Conservation (phyloP, 176 grass and related monocot species). For the Tillandsia leiboldiana region DNA sequence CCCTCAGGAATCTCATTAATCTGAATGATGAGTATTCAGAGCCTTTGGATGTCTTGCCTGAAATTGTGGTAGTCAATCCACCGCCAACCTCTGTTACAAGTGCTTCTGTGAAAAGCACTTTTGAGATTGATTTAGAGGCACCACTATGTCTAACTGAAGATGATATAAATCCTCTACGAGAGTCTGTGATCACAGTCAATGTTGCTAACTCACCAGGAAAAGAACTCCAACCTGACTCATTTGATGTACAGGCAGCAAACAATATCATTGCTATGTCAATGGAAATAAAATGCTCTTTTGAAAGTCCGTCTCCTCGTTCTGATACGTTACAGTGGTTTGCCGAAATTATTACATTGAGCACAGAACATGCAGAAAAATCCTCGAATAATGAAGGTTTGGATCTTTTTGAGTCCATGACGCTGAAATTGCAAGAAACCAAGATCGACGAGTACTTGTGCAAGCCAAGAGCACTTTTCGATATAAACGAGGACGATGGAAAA, state of each 20-base stretch:
- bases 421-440: constrained; percentile 75
- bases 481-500: constrained; percentile 31
- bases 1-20: constrained; percentile 38
- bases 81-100: constrained; percentile 13
- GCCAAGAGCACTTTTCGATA: constrained; percentile 17
- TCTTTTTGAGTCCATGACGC: constrained; percentile 66
- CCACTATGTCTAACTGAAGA: constrained; percentile 28
- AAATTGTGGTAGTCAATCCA: constrained; percentile 13
- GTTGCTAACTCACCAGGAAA: constrained; percentile 6
- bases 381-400: constrained; percentile 43
- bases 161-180: constrained; percentile 16
- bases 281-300: constrained; percentile 21
- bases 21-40: constrained; percentile 53
- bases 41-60: constrained; percentile 24
- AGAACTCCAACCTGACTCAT: neutral
- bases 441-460: constrained; percentile 46
- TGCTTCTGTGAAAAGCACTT: constrained; percentile 27
- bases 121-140: constrained; percentile 43
- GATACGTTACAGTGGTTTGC: constrained; percentile 60
- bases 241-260: constrained; percentile 39
- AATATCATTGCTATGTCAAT: constrained; percentile 60
- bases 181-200: neutral
- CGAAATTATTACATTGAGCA: constrained; percentile 30
- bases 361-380: constrained; percentile 15
- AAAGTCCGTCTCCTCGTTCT: constrained; percentile 4